Conservation (phyloP, 1,139 yeast genomes). For the Protomyces lactucae-debilis region DNA sequence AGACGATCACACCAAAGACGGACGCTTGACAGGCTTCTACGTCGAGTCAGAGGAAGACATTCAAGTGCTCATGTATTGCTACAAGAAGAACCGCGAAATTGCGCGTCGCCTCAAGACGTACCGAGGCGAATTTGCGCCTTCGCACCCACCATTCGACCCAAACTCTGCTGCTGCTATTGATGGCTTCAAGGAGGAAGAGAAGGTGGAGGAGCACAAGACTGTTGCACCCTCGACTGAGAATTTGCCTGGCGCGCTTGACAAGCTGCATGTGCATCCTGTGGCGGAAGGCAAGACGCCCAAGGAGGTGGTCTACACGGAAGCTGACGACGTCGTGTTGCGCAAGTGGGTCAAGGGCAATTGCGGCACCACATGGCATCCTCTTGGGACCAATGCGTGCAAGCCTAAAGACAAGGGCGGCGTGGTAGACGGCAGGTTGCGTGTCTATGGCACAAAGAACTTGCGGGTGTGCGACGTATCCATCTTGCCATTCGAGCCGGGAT, state of each 20-base stretch:
- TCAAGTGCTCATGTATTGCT: not conserved
- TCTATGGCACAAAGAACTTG: slow-evolving; percentile 16
- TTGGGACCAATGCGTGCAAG: slow-evolving; percentile 10
- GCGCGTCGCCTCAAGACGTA: not conserved
- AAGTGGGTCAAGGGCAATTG: slow-evolving; percentile 3
- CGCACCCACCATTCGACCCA: slow-evolving; percentile 7
- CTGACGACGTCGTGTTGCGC: not conserved
- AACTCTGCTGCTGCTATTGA: not conserved
- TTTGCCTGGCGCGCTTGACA: slow-evolving; percentile 2
- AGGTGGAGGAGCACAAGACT: not conserved
- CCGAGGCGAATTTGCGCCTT: slow-evolving; percentile 3
- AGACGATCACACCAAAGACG: not conserved
- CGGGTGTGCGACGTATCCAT: slow-evolving; percentile 18
- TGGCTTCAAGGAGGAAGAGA: not conserved
- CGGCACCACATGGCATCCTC: slow-evolving; percentile 14
- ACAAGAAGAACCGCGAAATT: slow-evolving; percentile 8
- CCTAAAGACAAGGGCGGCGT: slow-evolving; percentile 17
- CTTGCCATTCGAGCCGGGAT: slow-evolving; percentile 12
- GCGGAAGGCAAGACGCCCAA: not conserved
- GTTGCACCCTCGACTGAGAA: not conserved
- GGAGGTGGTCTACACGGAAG: not conserved
- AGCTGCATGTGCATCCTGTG: not conserved
- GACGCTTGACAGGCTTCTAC: not conserved
- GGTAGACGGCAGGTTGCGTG: slow-evolving; percentile 8
- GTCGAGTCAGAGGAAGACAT: not conserved